Percentiles rank a stretch among this genome's conserved stretches.
Evolutionary conservation across 345 rosid genomes (phyloP).

Genomic region (Toxicodendron radicans): DNA sequence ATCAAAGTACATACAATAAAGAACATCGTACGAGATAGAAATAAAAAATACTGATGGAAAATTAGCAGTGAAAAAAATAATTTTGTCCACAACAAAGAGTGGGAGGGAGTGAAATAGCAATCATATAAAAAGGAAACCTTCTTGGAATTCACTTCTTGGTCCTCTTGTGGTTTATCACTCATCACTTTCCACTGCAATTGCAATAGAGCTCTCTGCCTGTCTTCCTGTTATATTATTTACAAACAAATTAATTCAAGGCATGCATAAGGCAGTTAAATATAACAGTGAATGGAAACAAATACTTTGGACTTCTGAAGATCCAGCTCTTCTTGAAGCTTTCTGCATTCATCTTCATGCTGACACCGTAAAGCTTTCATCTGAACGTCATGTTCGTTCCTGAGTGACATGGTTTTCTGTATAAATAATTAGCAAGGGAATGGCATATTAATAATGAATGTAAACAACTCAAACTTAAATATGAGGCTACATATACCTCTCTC

Average conservation of each 20-base stretch:
- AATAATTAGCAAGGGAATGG: conserved; percentile 10
- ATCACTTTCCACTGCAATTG: conserved; percentile 93
- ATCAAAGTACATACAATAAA: background rate
- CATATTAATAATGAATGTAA: conserved; percentile 10
- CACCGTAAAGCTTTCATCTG: conserved; percentile 64
- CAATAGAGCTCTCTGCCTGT: conserved; percentile 79
- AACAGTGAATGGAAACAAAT: conserved; percentile 20
- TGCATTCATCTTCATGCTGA: conserved; percentile 75
- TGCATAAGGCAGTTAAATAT: conserved; percentile 10
- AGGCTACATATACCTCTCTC: conserved; percentile 50
- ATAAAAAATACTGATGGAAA: background rate
- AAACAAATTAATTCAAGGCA: conserved; percentile 10
- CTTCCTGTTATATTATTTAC: conserved; percentile 51
- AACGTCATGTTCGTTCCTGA: conserved; percentile 75
- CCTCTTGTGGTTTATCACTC: conserved; percentile 76
- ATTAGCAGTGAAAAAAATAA: background rate
- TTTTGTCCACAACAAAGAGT: background rate
- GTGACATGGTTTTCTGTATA: conserved; percentile 48
- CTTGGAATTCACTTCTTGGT: conserved; percentile 72
- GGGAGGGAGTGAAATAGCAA: background rate
- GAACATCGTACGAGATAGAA: background rate
- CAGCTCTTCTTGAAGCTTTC: conserved; percentile 66
- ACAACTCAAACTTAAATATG: conserved; percentile 3
- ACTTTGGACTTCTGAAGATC: conserved; percentile 76
- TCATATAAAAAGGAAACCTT: conserved; percentile 43